Evolutionary conservation across 2,329 filamentous ascomycete genomes (phyloP).

Genomic region (Fusarium sacchari): DNA sequence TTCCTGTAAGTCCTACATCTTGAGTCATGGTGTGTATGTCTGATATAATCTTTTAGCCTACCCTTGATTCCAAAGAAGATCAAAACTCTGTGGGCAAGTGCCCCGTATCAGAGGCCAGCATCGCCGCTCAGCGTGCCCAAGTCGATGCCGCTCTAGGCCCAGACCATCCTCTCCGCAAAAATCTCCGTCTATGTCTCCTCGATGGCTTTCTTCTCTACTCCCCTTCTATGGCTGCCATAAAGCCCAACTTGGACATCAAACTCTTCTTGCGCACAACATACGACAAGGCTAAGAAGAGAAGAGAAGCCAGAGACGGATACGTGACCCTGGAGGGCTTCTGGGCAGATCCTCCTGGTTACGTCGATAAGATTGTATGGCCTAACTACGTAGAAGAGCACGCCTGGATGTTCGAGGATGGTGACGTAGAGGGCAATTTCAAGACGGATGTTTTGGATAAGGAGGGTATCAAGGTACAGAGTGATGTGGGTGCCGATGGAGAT

Average conservation of each 20-base stretch:
- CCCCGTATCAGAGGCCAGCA: slow-evolving; percentile 60
- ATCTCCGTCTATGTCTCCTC: slow-evolving; percentile 72
- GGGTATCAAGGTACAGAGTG: slow-evolving; percentile 61
- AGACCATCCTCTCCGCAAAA: slow-evolving; percentile 50
- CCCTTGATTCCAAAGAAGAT: slow-evolving; percentile 60
- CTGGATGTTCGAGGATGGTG: slow-evolving; percentile 78
- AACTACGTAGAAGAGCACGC: slow-evolving; percentile 86
- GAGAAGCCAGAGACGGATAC: slow-evolving; percentile 78
- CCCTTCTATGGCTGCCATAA: slow-evolving; percentile 62
- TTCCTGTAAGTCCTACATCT: slow-evolving; percentile 61
- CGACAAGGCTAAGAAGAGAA: slow-evolving; percentile 68
- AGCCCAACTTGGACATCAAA: slow-evolving; percentile 74
- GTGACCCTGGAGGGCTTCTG: slow-evolving; percentile 91
- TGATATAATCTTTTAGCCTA: slow-evolving; percentile 35
- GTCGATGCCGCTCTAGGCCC: slow-evolving; percentile 60
- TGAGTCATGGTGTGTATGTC: not conserved
- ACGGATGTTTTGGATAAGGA: slow-evolving; percentile 55
- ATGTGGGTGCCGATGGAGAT: slow-evolving; percentile 59
- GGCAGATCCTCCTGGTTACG: slow-evolving; percentile 93
- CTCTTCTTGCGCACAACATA: slow-evolving; percentile 81
- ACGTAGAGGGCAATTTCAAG: slow-evolving; percentile 70
- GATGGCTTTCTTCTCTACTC: slow-evolving; percentile 91
- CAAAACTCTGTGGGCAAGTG: slow-evolving; percentile 68
- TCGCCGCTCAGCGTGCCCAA: slow-evolving; percentile 57
- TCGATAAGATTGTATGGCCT: slow-evolving; percentile 95